phyloP scores from a whole-genome alignment of 2,329 filamentous ascomycete genomes.

The Colletotrichum sublineola region DNA sequence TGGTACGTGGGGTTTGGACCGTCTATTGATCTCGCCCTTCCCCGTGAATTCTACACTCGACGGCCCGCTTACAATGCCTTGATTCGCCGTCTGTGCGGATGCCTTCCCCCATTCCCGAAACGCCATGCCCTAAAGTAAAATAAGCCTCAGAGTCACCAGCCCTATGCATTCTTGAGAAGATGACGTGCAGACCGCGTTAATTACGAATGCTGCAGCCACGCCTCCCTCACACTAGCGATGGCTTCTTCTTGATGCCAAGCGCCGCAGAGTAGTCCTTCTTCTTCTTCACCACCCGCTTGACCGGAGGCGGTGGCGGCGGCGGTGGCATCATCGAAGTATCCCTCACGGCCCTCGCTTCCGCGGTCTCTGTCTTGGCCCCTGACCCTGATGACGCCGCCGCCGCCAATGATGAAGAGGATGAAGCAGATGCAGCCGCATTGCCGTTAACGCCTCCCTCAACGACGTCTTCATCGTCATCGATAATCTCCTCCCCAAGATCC shows the following conservation, averaged over 20 bases:
- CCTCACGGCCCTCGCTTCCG: constrained; percentile 48
- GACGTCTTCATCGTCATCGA: constrained; percentile 50
- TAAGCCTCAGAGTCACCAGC: neutral
- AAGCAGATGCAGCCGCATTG: constrained; percentile 31
- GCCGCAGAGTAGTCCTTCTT: constrained; percentile 85
- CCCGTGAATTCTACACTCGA: neutral
- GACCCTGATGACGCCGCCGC: constrained; percentile 39
- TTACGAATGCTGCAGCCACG: constrained; percentile 12
- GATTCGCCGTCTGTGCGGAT: constrained; percentile 12
- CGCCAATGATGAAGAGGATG: constrained; percentile 31
- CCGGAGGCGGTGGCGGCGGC: constrained; percentile 67
- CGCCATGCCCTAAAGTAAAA: constrained; percentile 18
- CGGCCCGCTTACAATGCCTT: neutral
- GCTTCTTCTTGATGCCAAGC: constrained; percentile 90
- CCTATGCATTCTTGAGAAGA: neutral
- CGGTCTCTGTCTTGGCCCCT: constrained; percentile 42
- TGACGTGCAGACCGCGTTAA: constrained; percentile 14
- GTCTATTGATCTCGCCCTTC: neutral
- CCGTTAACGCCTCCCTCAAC: constrained; percentile 8
- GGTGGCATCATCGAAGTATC: constrained; percentile 50
- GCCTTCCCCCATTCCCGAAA: constrained; percentile 14
- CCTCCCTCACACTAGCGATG: constrained; percentile 62
- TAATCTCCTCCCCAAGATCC: constrained; percentile 64
- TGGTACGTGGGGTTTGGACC: neutral
- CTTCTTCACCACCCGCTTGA: constrained; percentile 83